These are phyloP conservation scores for Candida ficus DNA, from an alignment of 805 yeast genomes.

Conservation along the genomic window DNA sequence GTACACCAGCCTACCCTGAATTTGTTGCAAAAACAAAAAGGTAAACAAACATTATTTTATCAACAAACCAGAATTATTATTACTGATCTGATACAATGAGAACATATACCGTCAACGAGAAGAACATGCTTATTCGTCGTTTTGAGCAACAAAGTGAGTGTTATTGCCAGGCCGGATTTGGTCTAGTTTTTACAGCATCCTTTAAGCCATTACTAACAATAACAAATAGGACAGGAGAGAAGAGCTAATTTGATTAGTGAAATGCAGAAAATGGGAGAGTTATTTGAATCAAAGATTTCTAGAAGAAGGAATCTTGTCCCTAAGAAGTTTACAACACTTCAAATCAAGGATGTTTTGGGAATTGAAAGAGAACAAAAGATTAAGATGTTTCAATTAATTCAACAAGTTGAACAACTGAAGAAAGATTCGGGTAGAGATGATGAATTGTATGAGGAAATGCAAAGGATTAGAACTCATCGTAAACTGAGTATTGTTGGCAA, in stretches of 20 bases:
- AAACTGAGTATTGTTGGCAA: conserved; percentile 5
- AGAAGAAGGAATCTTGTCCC: conserved; percentile 21
- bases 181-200: too few species aligned
- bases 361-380: conserved; percentile 26
- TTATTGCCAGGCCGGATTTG: too few species aligned
- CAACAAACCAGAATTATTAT: too few species aligned
- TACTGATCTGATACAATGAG: too few species aligned
- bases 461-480: conserved; percentile 5
- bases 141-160: conserved; percentile 23
- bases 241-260: conserved; percentile 13
- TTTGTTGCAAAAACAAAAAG: too few species aligned
- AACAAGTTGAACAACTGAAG: conserved; percentile 13
- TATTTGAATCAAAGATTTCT: conserved; percentile 21
- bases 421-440: conserved; percentile 4
- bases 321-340: conserved; percentile 19
- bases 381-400: conserved; percentile 21
- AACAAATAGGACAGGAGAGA: conserved; percentile 16
- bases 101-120: conserved; percentile 12
- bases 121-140: conserved; percentile 15
- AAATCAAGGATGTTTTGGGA: conserved; percentile 20
- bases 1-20: too few species aligned
- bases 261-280: conserved; percentile 10
- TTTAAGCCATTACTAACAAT: conserved; percentile 5
- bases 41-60: neutral
- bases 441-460: conserved; percentile 3